Conservation (phyloP, 2,329 filamentous ascomycete genomes). For the Teratosphaeria gauchensis region DNA sequence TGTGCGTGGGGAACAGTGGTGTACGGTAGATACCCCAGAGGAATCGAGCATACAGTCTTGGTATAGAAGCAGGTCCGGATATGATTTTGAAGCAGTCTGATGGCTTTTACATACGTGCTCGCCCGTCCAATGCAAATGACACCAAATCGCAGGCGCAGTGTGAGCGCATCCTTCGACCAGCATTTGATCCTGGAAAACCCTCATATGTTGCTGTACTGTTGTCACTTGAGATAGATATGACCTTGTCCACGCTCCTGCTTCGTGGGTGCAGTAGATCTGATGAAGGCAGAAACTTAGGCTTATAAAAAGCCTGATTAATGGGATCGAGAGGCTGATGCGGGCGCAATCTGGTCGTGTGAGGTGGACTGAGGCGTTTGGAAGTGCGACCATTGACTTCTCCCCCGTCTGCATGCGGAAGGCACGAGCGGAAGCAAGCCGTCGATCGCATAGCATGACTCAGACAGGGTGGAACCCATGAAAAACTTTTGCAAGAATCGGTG, state of each 20-base stretch:
- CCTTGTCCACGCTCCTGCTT: neutral
- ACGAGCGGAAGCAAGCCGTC: neutral
- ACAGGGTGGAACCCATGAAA: neutral
- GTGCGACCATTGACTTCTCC: too few relatives aligned
- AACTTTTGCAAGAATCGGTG: neutral
- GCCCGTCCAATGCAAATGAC: neutral
- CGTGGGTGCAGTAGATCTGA: neutral
- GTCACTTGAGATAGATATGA: neutral
- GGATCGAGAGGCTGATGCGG: too few relatives aligned
- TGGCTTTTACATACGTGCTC: neutral
- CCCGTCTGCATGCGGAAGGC: neutral
- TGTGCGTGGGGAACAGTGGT: neutral
- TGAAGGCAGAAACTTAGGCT: neutral
- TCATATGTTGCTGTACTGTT: too few relatives aligned
- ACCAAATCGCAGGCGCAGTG: neutral
- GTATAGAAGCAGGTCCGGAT: neutral
- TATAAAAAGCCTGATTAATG: too few relatives aligned
- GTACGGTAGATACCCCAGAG: neutral
- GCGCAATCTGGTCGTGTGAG: too few relatives aligned
- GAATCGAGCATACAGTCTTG: neutral
- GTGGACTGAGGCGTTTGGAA: too few relatives aligned
- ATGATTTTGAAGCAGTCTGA: neutral
- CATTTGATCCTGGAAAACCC: neutral
- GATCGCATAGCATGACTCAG: neutral
- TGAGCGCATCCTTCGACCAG: neutral